A percentile compares a stretch with the other conserved stretches of the same genome.
Conservation (phyloP, 177 flowering plant species). For the Telopea speciosissima region DNA sequence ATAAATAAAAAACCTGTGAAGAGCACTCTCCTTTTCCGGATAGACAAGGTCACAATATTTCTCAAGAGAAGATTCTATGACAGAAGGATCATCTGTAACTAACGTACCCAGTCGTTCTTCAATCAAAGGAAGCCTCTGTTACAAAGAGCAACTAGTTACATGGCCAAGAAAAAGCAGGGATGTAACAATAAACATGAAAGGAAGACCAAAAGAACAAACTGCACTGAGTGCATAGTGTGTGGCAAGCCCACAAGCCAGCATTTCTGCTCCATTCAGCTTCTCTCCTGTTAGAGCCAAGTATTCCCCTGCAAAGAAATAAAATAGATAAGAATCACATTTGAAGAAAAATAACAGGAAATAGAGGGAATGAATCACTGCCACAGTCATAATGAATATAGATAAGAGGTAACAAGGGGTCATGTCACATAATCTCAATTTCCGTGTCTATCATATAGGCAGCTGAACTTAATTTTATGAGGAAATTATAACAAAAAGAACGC, state of each 20-base stretch:
- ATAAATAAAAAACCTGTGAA: conserved; percentile 46
- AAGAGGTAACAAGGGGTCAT: not conserved
- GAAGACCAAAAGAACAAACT: conserved; percentile 32
- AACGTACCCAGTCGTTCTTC: conserved; percentile 78
- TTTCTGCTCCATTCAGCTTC: conserved; percentile 83
- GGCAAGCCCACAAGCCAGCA: conserved; percentile 91
- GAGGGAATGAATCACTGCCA: not conserved
- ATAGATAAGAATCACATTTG: not conserved
- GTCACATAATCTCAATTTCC: not conserved
- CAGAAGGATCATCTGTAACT: conserved; percentile 65
- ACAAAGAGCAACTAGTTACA: conserved; percentile 8
- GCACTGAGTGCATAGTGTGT: conserved; percentile 72
- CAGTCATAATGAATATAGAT: not conserved
- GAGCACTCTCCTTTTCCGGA: conserved; percentile 57
- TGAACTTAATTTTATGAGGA: no score
- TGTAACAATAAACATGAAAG: not conserved
- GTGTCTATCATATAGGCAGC: no score
- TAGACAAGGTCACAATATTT: conserved; percentile 82
- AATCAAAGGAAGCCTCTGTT: conserved; percentile 64
- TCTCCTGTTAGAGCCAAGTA: conserved; percentile 92
- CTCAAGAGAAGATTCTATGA: conserved; percentile 59
- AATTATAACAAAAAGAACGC: not conserved
- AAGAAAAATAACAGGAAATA: not conserved
- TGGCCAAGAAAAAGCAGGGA: not conserved
- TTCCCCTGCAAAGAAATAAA: conserved; percentile 54